Evolutionary conservation across 306 rosid species (phyloP).

Genomic region (Rosa rugosa): DNA sequence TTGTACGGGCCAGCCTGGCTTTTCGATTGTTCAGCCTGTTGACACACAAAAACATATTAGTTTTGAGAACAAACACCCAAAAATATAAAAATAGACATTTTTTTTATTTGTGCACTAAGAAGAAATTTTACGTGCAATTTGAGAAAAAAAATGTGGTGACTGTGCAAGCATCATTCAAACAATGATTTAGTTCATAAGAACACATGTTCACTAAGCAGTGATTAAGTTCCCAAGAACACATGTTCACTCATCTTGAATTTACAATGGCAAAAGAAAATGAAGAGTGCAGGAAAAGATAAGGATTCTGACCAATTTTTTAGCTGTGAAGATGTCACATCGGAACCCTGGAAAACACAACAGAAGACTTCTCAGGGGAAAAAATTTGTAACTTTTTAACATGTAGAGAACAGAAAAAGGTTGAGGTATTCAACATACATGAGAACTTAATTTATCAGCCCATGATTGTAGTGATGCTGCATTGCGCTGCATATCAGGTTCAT

Average conservation of each 20-base stretch:
- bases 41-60: slow-evolving; percentile 1
- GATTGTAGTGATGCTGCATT: slow-evolving; percentile 62
- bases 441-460: slow-evolving; percentile 83
- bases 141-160: background rate
- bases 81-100: background rate
- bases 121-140: background rate
- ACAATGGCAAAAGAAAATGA: background rate
- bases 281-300: slow-evolving; percentile 1
- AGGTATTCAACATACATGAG: slow-evolving; percentile 54
- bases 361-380: slow-evolving; percentile 33
- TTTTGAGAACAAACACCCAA: background rate
- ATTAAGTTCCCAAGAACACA: background rate
- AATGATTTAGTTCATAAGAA: background rate
- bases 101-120: background rate
- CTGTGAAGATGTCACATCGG: slow-evolving; percentile 81
- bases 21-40: slow-evolving; percentile 93
- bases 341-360: slow-evolving; percentile 67
- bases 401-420: slow-evolving; percentile 10
- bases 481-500: slow-evolving; percentile 96
- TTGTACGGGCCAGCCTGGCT: slow-evolving; percentile 86
- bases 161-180: background rate
- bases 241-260: background rate
- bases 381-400: background rate
- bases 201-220: background rate
- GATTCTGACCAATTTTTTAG: slow-evolving; percentile 85